Evolutionary conservation across 2,329 filamentous ascomycete genomes (phyloP).

Genomic region (Fusarium fracticaudum): DNA sequence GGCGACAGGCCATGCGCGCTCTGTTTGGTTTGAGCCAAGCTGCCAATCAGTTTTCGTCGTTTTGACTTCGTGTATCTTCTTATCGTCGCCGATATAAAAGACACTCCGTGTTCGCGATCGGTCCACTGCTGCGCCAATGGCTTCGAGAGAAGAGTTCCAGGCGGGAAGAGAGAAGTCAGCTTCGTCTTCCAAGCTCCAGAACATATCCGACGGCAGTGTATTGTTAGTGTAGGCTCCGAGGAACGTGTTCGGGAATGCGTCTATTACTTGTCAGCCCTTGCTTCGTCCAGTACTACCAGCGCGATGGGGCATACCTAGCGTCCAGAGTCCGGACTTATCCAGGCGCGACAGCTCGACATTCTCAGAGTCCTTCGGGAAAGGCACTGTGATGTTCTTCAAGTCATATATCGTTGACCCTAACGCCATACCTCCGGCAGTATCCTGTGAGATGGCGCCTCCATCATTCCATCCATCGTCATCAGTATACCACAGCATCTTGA

Average conservation of each 20-base stretch:
- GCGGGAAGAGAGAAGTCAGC: neutral
- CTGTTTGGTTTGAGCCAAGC: neutral
- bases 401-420: neutral
- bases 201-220: neutral
- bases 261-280: neutral
- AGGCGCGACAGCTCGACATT: neutral
- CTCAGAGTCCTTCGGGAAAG: neutral
- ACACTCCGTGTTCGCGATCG: neutral
- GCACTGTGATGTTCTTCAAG: neutral
- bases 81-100: neutral
- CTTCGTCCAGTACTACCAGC: fast-evolving
- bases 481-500: neutral
- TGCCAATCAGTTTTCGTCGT: neutral
- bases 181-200: neutral
- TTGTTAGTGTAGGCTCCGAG: neutral
- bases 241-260: neutral
- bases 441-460: conserved; percentile 4
- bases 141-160: neutral
- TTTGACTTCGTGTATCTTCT: neutral
- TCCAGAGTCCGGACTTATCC: neutral
- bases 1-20: neutral
- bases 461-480: neutral
- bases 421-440: neutral
- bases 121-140: neutral
- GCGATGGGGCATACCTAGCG: neutral